These are phyloP conservation scores for Echinosophora koreensis DNA, from an alignment of 306 rosid genomes.

Conservation along the genomic window DNA sequence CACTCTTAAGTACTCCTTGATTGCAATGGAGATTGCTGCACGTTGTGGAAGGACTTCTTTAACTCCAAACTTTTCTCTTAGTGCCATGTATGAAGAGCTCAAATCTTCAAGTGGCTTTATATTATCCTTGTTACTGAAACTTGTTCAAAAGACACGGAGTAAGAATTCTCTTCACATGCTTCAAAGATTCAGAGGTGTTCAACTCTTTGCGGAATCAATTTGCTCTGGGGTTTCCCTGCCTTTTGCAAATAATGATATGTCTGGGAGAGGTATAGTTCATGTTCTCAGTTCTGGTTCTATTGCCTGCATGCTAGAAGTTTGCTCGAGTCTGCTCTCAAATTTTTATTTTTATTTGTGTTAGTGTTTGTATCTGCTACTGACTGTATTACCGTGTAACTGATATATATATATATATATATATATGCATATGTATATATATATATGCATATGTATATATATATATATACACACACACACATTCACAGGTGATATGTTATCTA, in stretches of 20 bases:
- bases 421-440: no score
- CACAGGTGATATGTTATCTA: conserved; percentile 67
- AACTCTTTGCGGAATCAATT: conserved; percentile 76
- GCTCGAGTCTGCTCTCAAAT: conserved; percentile 1
- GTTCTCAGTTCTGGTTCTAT: conserved; percentile 32
- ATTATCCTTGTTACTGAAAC: conserved; percentile 78
- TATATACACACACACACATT: neutral
- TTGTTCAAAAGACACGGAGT: conserved; percentile 66
- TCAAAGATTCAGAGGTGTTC: conserved; percentile 83
- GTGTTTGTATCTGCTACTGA: conserved; percentile 27
- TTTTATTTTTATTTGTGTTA: neutral
- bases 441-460: no score
- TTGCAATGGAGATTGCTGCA: conserved; percentile 90
- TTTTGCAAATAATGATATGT: conserved; percentile 41
- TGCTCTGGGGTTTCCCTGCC: conserved; percentile 69
- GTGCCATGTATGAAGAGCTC: conserved; percentile 81
- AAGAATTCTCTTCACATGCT: conserved; percentile 80
- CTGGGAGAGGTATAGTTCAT: conserved; percentile 68
- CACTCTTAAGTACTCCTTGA: conserved; percentile 82
- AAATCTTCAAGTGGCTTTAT: conserved; percentile 84
- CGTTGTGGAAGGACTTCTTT: conserved; percentile 74
- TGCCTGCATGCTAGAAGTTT: conserved; percentile 2
- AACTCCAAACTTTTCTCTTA: conserved; percentile 74
- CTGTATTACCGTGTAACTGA: conserved; percentile 36
- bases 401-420: conserved; percentile 20